These are phyloP conservation scores for Clonostachys rhizophaga DNA, from an alignment of 2,329 filamentous ascomycete species.

Conservation along the genomic window DNA sequence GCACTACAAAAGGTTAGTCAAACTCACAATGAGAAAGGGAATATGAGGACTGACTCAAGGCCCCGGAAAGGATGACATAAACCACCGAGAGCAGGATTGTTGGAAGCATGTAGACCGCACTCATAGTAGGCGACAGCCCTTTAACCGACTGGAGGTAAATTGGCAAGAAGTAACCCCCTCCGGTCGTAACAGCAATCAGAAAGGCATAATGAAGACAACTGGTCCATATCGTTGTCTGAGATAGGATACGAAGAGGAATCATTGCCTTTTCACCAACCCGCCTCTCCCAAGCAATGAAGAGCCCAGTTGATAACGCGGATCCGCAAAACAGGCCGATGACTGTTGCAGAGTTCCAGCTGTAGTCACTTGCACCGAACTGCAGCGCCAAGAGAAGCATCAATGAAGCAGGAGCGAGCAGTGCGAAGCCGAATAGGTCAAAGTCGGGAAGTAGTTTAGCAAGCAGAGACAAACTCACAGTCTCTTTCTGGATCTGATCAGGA, in stretches of 20 bases:
- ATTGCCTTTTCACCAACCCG: slow-evolving; percentile 30
- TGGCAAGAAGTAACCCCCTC: slow-evolving; percentile 35
- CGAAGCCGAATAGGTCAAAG: slow-evolving; percentile 35
- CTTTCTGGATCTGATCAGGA: slow-evolving; percentile 27
- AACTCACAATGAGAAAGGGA: slow-evolving; percentile 9
- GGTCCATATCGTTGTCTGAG: slow-evolving; percentile 13
- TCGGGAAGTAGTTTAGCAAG: slow-evolving; percentile 13
- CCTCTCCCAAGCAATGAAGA: slow-evolving; percentile 23
- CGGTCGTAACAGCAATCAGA: slow-evolving; percentile 32
- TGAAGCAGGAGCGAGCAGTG: slow-evolving; percentile 32
- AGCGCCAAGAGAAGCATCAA: slow-evolving; percentile 38
- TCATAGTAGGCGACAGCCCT: slow-evolving; percentile 25
- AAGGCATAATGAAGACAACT: slow-evolving; percentile 30
- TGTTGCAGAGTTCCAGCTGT: slow-evolving; percentile 17
- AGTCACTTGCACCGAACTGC: slow-evolving; percentile 31
- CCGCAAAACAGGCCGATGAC: slow-evolving; percentile 29
- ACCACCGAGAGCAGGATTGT: slow-evolving; percentile 29
- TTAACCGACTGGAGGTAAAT: slow-evolving; percentile 42
- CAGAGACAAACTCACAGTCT: slow-evolving; percentile 13
- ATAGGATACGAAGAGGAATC: slow-evolving; percentile 13
- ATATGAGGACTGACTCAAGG: slow-evolving; percentile 15
- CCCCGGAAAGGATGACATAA: slow-evolving; percentile 25
- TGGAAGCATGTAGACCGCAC: slow-evolving; percentile 33
- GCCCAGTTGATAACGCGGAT: slow-evolving; percentile 17
- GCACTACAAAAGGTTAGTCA: slow-evolving; percentile 3